Conservation (phyloP, 129 eudicot species). For the Mikania micrantha region DNA sequence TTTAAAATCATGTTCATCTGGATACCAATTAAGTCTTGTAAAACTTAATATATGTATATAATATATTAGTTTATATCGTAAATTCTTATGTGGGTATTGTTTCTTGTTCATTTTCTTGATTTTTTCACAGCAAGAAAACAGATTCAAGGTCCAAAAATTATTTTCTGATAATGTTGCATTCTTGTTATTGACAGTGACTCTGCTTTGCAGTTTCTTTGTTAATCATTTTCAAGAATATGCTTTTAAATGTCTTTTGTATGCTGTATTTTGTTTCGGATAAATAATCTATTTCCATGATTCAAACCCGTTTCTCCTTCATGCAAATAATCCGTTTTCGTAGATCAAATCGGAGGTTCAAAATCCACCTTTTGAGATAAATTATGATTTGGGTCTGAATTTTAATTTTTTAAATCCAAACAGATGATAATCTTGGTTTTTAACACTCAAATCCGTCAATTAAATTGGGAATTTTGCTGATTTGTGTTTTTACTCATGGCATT, state of each 20-base stretch:
- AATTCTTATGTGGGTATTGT: constrained; percentile 15
- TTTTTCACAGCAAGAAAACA: constrained; percentile 28
- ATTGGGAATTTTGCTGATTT: not conserved
- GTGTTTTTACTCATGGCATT: not conserved
- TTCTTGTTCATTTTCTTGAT: constrained; percentile 37
- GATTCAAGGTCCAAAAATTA: not conserved
- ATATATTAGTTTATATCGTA: not conserved
- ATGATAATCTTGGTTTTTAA: not conserved
- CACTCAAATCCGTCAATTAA: not conserved
- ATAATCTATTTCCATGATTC: constrained; percentile 15
- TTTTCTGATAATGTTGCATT: constrained; percentile 3
- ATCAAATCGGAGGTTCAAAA: not conserved
- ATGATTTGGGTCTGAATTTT: not conserved
- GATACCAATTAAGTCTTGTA: not conserved
- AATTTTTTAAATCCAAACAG: not conserved
- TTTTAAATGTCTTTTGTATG: constrained; percentile 19
- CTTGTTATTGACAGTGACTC: constrained; percentile 29
- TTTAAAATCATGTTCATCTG: constrained; percentile 16
- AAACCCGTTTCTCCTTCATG: no score
- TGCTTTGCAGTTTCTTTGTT: constrained; percentile 20
- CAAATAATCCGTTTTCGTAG: no score
- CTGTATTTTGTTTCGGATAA: constrained; percentile 3
- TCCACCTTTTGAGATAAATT: no score
- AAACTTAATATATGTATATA: no score
- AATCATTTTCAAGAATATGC: constrained; percentile 30